These are phyloP conservation scores for Datisca glomerata DNA, from an alignment of 306 rosid species.

Conservation along the genomic window DNA sequence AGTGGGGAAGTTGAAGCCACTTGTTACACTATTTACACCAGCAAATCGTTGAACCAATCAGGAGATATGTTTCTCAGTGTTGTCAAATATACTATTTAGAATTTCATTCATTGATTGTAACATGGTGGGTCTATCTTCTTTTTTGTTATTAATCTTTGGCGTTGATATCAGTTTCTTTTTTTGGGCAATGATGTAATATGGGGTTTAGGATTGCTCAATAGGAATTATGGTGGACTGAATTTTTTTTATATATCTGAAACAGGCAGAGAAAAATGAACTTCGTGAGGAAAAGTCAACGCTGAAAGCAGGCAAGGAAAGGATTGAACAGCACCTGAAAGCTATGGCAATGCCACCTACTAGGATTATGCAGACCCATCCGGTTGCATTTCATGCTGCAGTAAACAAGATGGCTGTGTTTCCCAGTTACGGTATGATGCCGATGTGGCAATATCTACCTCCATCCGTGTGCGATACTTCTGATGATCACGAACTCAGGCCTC, in stretches of 20 bases:
- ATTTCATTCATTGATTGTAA: too few species aligned
- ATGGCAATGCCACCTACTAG: slow-evolving; percentile 44
- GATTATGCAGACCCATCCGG: slow-evolving; percentile 54
- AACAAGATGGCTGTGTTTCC: slow-evolving; percentile 82
- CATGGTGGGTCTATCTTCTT: too few species aligned
- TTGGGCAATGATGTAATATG: too few species aligned
- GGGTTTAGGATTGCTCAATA: too few species aligned
- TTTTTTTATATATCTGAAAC: slow-evolving; percentile 3
- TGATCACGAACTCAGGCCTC: slow-evolving; percentile 97
- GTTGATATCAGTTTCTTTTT: too few species aligned
- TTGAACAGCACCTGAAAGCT: slow-evolving; percentile 63
- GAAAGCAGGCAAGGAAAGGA: slow-evolving; percentile 67
- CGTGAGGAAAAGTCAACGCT: slow-evolving; percentile 68
- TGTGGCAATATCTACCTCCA: slow-evolving; percentile 85
- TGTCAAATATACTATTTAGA: too few species aligned
- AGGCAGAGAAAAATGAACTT: slow-evolving; percentile 87
- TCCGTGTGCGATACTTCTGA: slow-evolving; percentile 60
- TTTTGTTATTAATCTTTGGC: too few species aligned
- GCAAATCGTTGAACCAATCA: too few species aligned
- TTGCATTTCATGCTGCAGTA: slow-evolving; percentile 46
- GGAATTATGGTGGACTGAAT: too few species aligned
- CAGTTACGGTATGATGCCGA: slow-evolving; percentile 62
- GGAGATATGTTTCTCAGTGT: too few species aligned
- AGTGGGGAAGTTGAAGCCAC: too few species aligned
- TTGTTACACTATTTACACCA: too few species aligned